A percentile compares a stretch with the other conserved stretches of the same genome.
Evolutionary conservation across 306 rosid species (phyloP).

Genomic region (Prinsepia uniflora): DNA sequence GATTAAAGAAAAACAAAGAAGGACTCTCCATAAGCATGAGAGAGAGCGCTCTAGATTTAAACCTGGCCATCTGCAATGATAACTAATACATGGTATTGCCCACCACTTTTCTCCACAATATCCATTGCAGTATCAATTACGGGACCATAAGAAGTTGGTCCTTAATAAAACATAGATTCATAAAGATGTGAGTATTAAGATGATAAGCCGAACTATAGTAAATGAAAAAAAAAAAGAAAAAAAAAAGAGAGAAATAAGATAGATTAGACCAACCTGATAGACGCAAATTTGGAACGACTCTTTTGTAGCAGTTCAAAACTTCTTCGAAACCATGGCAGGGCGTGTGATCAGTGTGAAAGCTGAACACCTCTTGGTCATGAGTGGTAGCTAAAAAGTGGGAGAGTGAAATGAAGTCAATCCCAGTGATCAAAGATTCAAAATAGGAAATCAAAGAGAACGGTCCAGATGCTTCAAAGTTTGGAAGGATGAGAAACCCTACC

Average conservation of each 20-base stretch:
- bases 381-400: slow-evolving; percentile 56
- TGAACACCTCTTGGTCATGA: slow-evolving; percentile 76
- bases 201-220: neutral
- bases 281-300: slow-evolving; percentile 58
- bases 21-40: no score
- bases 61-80: slow-evolving; percentile 93
- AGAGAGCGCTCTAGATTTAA: slow-evolving; percentile 11
- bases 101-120: slow-evolving; percentile 76
- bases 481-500: slow-evolving; percentile 37
- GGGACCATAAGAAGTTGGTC: slow-evolving; percentile 90
- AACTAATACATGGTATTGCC: slow-evolving; percentile 87
- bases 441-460: slow-evolving; percentile 2
- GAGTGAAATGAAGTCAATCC: neutral
- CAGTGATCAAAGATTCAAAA: neutral
- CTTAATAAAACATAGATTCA: slow-evolving; percentile 35
- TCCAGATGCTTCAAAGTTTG: neutral
- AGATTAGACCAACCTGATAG: slow-evolving; percentile 55
- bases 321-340: slow-evolving; percentile 91
- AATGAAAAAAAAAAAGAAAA: neutral
- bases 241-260: neutral
- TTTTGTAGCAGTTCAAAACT: slow-evolving; percentile 73
- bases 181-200: slow-evolving; percentile 16
- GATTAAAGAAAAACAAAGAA: no score
- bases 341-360: slow-evolving; percentile 77
- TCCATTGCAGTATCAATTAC: slow-evolving; percentile 82